phyloP scores from a whole-genome alignment of 768 basidiomycete genomes.

The Mrakia gelida region DNA sequence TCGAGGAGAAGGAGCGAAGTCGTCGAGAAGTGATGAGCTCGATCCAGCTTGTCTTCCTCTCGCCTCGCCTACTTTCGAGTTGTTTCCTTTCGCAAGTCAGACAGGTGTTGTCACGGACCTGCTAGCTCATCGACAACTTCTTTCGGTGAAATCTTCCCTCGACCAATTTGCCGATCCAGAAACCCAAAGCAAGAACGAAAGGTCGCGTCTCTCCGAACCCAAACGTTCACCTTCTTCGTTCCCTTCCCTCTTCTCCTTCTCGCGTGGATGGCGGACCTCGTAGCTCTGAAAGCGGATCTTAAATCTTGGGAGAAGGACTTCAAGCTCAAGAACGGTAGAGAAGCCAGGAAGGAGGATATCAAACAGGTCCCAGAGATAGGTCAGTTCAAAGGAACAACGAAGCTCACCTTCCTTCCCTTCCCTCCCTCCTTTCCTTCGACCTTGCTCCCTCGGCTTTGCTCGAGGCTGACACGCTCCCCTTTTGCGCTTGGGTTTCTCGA shows the following conservation, averaged over 20 bases:
- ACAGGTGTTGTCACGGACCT: no score
- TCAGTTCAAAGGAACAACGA: background rate
- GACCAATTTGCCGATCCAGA: no score
- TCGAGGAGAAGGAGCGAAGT: background rate
- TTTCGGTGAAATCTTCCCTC: no score
- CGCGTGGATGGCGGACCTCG: slow-evolving; percentile 22
- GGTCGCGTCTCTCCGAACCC: background rate
- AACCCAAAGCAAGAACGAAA: background rate
- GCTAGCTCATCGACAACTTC: no score
- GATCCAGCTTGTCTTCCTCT: no score
- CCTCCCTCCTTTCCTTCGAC: background rate
- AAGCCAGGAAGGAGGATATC: slow-evolving; percentile 32
- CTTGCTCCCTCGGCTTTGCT: background rate
- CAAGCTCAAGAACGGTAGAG: slow-evolving; percentile 17
- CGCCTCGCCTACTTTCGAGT: no score
- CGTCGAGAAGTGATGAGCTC: background rate
- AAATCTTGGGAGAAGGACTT: slow-evolving; percentile 29
- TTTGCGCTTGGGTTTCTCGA: background rate
- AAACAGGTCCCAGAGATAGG: slow-evolving; percentile 28
- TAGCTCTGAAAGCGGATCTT: slow-evolving; percentile 27
- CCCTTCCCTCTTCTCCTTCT: background rate
- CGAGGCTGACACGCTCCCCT: background rate
- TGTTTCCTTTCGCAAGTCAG: no score
- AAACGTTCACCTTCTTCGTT: background rate
- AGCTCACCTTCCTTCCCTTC: background rate